Percentiles rank a stretch among this genome's conserved stretches.
phyloP scores from a whole-genome alignment of 2,329 filamentous ascomycete genomes.

The Nemania sp. region DNA sequence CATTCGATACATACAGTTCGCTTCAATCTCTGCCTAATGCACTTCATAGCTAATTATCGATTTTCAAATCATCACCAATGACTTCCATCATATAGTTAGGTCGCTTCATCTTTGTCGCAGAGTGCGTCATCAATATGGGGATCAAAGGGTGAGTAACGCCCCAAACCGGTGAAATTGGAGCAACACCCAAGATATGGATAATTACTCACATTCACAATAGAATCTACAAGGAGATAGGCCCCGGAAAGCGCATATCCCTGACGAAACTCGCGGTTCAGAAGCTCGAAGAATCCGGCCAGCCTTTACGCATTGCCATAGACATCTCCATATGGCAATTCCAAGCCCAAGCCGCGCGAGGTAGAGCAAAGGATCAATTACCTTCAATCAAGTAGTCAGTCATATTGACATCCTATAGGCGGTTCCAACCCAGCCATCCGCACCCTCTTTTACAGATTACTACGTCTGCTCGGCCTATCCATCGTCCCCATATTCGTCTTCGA shows the following conservation, averaged over 20 bases:
- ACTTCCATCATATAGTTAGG: constrained; percentile 12
- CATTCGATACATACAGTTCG: neutral
- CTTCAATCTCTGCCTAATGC: neutral
- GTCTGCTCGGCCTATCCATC: constrained; percentile 75
- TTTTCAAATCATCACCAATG: constrained; percentile 13
- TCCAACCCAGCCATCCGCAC: constrained; percentile 88
- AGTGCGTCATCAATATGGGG: constrained; percentile 52
- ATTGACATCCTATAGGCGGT: constrained; percentile 53
- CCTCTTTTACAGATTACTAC: constrained; percentile 86
- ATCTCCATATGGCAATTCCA: constrained; percentile 98
- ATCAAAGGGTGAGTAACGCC: constrained; percentile 61
- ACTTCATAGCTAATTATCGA: neutral
- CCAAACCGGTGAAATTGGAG: neutral
- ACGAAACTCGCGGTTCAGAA: constrained; percentile 80
- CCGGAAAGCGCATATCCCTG: constrained; percentile 77
- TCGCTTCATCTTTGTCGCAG: constrained; percentile 5
- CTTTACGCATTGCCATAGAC: constrained; percentile 87
- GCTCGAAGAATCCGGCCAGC: constrained; percentile 69
- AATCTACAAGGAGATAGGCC: constrained; percentile 87
- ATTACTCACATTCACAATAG: constrained; percentile 49
- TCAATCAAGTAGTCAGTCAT: neutral
- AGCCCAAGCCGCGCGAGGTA: constrained; percentile 74
- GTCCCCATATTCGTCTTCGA: constrained; percentile 91
- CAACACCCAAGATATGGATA: neutral
- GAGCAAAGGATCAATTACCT: neutral